Conservation (phyloP, 208 protist genomes). For the Chromosphaera perkinsii region DNA sequence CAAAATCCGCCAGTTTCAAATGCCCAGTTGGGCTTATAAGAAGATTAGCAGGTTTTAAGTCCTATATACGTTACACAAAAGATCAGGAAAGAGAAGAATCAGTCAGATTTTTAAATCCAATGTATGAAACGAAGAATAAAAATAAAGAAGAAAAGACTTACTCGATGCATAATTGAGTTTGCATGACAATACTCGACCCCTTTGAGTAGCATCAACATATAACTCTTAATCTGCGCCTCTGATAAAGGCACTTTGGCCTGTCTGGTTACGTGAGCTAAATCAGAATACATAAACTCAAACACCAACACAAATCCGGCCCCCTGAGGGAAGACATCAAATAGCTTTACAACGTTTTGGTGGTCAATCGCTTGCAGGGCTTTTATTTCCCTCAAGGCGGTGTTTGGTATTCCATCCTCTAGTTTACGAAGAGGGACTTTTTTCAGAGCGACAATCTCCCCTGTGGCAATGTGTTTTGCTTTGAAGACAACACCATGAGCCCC, state of each 20-base stretch:
- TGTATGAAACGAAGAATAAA: no score
- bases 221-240: conserved; percentile 8
- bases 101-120: no score
- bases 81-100: no score
- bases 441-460: background rate
- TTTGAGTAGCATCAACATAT: conserved; percentile 16
- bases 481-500: background rate
- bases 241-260: background rate
- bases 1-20: conserved; percentile 70
- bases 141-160: no score
- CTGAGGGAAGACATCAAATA: background rate
- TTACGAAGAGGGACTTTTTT: background rate
- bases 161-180: conserved; percentile 24
- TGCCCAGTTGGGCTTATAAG: conserved; percentile 18
- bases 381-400: background rate
- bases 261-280: background rate
- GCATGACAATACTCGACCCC: conserved; percentile 13
- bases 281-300: background rate
- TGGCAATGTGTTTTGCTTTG: background rate
- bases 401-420: background rate
- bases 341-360: background rate
- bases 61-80: no score
- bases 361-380: background rate
- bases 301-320: background rate
- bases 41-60: conserved; percentile 36